Conservation (phyloP, 192 early-diverging fungal genomes). For the Coemansia sp. region DNA sequence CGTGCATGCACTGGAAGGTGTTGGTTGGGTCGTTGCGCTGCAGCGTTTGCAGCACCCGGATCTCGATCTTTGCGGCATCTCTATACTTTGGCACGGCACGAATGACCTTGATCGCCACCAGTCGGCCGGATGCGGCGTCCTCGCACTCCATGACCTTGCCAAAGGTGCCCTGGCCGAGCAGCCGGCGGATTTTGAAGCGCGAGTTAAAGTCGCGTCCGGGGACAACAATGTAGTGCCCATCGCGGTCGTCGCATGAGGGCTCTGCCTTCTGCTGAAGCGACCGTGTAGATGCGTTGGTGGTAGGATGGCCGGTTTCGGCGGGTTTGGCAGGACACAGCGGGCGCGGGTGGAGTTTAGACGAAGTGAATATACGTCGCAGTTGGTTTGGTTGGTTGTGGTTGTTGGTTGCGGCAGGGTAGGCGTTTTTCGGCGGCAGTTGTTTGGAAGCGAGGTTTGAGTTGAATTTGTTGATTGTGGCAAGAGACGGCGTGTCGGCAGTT, state of each 20-base stretch:
- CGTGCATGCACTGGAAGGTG: conserved; percentile 80
- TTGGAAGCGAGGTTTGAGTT: neutral
- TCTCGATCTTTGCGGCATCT: conserved; percentile 88
- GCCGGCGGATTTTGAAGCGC: conserved; percentile 79
- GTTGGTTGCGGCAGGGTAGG: neutral
- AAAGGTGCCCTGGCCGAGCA: conserved; percentile 96
- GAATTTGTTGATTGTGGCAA: conserved; percentile 14
- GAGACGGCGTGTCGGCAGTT: conserved; percentile 7
- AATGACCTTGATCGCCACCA: conserved; percentile 91
- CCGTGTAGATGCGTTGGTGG: conserved; percentile 5
- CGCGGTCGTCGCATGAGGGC: conserved; percentile 76
- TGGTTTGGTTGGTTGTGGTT: conserved; percentile 34
- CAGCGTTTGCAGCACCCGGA: conserved; percentile 78
- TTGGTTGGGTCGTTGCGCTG: conserved; percentile 79
- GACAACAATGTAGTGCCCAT: conserved; percentile 88
- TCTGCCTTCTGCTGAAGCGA: conserved; percentile 48
- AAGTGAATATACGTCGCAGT: conserved; percentile 33
- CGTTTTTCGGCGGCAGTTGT: conserved; percentile 1
- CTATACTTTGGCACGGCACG: conserved; percentile 91
- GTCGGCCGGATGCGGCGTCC: conserved; percentile 58
- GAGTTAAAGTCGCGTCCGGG: conserved; percentile 68
- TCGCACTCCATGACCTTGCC: conserved; percentile 92
- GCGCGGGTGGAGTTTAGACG: conserved; percentile 30
- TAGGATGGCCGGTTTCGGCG: neutral
- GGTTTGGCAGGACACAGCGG: conserved; percentile 29